Evolutionary conservation across 306 rosid species (phyloP).

Genomic region (Rosa rugosa): DNA sequence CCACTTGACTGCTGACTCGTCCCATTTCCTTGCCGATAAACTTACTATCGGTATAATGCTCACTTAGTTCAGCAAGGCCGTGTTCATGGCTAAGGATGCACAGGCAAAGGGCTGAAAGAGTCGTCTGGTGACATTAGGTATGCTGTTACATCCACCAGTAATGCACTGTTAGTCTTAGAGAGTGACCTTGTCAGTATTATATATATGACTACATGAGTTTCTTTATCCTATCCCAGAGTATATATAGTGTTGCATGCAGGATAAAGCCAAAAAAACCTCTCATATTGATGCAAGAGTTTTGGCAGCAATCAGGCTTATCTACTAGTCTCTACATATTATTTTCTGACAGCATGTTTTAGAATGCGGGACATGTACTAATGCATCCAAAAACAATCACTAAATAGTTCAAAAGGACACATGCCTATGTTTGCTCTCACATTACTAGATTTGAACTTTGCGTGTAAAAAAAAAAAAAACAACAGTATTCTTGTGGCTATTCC

Average conservation of each 20-base stretch:
- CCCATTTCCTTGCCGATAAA: not conserved
- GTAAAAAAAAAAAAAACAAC: not conserved
- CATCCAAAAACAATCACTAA: not conserved
- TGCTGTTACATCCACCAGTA: not conserved
- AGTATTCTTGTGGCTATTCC: too few relatives aligned
- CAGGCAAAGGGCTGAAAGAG: not conserved
- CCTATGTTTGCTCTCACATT: not conserved
- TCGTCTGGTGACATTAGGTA: not conserved
- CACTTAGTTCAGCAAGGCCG: not conserved
- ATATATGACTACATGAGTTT: too few relatives aligned
- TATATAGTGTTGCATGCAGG: not conserved
- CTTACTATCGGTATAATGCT: not conserved
- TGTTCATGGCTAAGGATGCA: not conserved
- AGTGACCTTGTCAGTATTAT: not conserved
- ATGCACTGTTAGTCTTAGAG: not conserved
- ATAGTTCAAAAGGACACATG: not conserved
- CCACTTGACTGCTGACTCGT: not conserved
- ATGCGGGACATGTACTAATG: not conserved
- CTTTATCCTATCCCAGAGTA: not conserved
- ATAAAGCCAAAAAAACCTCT: not conserved
- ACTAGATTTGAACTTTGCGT: not conserved
- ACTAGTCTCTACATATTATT: not conserved
- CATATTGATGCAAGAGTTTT: not conserved
- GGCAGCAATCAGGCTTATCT: not conserved
- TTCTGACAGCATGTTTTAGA: not conserved